Evolutionary conservation across 164 flowering plant genomes (phyloP).

Genomic region (Cinnamomum micranthum): DNA sequence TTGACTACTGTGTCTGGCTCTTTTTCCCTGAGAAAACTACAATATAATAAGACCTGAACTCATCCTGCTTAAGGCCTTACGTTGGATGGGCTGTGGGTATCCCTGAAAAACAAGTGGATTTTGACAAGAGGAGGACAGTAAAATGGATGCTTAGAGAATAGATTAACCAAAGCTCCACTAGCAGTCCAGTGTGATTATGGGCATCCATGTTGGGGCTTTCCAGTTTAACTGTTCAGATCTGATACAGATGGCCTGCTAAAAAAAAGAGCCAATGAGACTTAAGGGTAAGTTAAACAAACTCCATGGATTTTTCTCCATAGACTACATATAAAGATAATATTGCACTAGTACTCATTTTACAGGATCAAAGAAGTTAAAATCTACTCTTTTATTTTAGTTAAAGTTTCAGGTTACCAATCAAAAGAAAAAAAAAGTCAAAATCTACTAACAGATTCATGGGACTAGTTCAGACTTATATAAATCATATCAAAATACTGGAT

Average conservation of each 20-base stretch:
- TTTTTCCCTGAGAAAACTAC: not conserved
- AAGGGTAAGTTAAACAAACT: not conserved
- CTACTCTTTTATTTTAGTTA: not conserved
- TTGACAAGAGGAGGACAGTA: not conserved
- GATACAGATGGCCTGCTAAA: too few species aligned
- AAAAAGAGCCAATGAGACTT: not conserved
- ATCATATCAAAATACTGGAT: not conserved
- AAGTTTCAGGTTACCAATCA: not conserved
- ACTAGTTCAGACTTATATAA: conserved; percentile 5
- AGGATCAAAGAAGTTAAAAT: not conserved
- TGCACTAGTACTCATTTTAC: not conserved
- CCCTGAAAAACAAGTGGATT: not conserved
- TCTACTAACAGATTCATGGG: not conserved
- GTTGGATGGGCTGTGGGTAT: not conserved
- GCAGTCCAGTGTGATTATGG: too few species aligned
- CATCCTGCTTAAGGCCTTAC: not conserved
- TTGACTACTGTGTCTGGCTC: not conserved
- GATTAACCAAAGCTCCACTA: too few species aligned
- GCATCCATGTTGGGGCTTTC: too few species aligned
- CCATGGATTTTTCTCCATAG: not conserved
- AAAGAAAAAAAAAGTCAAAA: not conserved
- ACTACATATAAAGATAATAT: not conserved
- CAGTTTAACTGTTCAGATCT: too few species aligned
- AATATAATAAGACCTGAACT: not conserved
- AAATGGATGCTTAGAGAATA: not conserved